Percentiles rank a stretch among this genome's conserved stretches.
phyloP scores from a whole-genome alignment of 192 early-diverging fungal species.

The Coemansia sp. region DNA sequence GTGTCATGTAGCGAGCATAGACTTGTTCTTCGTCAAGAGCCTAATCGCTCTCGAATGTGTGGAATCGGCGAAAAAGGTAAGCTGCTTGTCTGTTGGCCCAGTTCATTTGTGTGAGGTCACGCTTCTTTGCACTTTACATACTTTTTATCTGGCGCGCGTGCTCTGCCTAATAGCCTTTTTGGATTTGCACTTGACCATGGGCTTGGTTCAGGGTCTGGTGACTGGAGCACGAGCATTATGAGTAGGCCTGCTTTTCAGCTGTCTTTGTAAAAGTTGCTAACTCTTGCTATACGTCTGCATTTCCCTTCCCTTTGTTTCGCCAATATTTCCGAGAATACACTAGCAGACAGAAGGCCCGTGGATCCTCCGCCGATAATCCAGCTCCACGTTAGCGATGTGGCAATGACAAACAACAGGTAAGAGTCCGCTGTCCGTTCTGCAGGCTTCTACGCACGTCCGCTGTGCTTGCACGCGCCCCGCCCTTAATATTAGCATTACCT shows the following conservation, averaged over 20 bases:
- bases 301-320: not conserved
- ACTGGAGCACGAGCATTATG: not conserved
- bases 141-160: too few relatives aligned
- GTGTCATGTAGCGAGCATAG: slow-evolving; percentile 47
- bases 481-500: not conserved
- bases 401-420: slow-evolving; percentile 48
- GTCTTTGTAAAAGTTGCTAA: not conserved
- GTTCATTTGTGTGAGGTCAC: too few relatives aligned
- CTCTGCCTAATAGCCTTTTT: not conserved
- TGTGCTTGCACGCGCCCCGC: not conserved
- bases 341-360: slow-evolving; percentile 57
- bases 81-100: slow-evolving; percentile 5
- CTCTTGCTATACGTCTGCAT: slow-evolving; percentile 3
- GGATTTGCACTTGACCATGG: not conserved
- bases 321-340: slow-evolving; percentile 1
- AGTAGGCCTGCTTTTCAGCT: not conserved
- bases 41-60: slow-evolving; percentile 88
- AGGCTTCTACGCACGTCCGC: not conserved
- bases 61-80: slow-evolving; percentile 92
- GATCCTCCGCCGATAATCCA: slow-evolving; percentile 57
- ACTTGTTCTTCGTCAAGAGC: slow-evolving; percentile 79
- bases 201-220: not conserved
- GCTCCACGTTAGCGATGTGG: slow-evolving; percentile 48
- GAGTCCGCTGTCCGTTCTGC: not conserved
- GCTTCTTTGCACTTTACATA: too few relatives aligned